Conservation (phyloP, 805 yeast species). For the Scheffersomyces lignosus region DNA sequence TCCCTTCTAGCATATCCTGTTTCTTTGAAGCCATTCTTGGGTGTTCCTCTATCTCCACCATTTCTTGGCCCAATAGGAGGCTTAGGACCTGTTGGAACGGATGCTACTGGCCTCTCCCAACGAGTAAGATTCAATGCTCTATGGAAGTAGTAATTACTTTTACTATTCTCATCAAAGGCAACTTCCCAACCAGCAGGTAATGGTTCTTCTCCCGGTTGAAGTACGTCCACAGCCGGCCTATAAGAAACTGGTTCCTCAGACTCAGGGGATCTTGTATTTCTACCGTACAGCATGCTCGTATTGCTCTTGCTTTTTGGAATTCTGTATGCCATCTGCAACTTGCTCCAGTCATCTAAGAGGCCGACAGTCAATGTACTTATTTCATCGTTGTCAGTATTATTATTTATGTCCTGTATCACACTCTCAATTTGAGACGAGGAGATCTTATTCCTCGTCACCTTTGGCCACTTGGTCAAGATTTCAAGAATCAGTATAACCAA, state of each 20-base stretch:
- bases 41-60: background rate
- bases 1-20: slow-evolving; percentile 25
- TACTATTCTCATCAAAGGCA: slow-evolving; percentile 48
- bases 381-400: slow-evolving; percentile 20
- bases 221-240: slow-evolving; percentile 2
- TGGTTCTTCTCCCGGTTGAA: slow-evolving; percentile 21
- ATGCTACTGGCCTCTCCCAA: slow-evolving; percentile 59
- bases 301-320: slow-evolving; percentile 60
- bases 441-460: slow-evolving; percentile 75
- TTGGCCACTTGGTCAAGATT: slow-evolving; percentile 53
- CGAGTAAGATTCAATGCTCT: slow-evolving; percentile 45
- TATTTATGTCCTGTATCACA: slow-evolving; percentile 47
- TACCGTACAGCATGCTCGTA: slow-evolving; percentile 6
- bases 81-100: slow-evolving; percentile 35
- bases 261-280: slow-evolving; percentile 20
- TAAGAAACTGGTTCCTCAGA: slow-evolving; percentile 5
- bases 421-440: slow-evolving; percentile 71
- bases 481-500: slow-evolving; percentile 51
- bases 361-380: slow-evolving; percentile 37
- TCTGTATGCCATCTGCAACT: slow-evolving; percentile 76
- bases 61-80: slow-evolving; percentile 8
- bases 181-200: slow-evolving; percentile 70
- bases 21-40: slow-evolving; percentile 8
- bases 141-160: slow-evolving; percentile 55
- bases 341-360: slow-evolving; percentile 68